phyloP scores from a whole-genome alignment of 2,329 filamentous ascomycete genomes.

The Phyllosticta ampelicida region DNA sequence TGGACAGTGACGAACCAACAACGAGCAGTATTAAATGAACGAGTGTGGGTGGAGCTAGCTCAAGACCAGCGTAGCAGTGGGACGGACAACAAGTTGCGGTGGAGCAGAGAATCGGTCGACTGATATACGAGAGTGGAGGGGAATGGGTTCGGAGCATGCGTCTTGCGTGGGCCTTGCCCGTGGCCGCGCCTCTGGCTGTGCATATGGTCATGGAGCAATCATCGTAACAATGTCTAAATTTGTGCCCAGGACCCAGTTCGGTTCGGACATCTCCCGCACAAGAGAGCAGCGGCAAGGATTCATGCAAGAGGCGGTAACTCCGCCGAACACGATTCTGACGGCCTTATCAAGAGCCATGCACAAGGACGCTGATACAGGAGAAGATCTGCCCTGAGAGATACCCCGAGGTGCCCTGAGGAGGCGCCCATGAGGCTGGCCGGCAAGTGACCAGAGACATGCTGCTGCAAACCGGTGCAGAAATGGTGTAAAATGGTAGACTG shows the following conservation, averaged over 20 bases:
- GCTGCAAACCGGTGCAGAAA: neutral
- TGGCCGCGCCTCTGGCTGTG: neutral
- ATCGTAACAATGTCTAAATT: neutral
- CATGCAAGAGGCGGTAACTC: neutral
- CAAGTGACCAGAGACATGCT: neutral
- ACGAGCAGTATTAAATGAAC: neutral
- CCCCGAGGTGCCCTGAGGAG: no score
- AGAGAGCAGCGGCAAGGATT: neutral
- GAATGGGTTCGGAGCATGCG: neutral
- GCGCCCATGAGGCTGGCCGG: neutral
- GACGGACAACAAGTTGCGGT: neutral
- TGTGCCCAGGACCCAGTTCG: neutral
- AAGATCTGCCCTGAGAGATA: neutral
- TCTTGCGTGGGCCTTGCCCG: neutral
- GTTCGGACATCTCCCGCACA: neutral
- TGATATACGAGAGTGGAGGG: neutral
- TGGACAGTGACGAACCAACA: neutral
- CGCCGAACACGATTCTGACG: neutral
- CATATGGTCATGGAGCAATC: neutral
- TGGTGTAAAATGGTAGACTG: neutral
- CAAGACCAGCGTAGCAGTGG: neutral
- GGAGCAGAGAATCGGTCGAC: neutral
- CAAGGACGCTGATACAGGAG: neutral
- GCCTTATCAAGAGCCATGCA: neutral
- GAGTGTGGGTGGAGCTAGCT: neutral